Evolutionary conservation across 768 basidiomycete species (phyloP).

Genomic region (Naganishia randhawae): DNA sequence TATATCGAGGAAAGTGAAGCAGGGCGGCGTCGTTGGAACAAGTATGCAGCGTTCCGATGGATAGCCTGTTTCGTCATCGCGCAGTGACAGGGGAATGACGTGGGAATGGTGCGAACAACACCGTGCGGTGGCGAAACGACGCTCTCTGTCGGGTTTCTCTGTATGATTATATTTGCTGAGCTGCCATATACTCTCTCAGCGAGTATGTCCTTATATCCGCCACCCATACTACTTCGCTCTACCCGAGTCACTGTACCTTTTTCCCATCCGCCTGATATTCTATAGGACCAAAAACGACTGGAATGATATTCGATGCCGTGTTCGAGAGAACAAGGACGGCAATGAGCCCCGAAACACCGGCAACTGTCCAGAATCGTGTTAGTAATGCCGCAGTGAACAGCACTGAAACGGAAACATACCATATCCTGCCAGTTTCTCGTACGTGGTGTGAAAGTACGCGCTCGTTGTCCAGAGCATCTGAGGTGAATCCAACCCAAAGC

Average conservation of each 20-base stretch:
- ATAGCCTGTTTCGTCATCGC: too few relatives aligned
- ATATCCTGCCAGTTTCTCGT: slow-evolving; percentile 82
- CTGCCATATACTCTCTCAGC: too few relatives aligned
- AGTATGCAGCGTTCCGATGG: too few relatives aligned
- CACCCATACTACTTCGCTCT: background rate
- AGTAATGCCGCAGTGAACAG: background rate
- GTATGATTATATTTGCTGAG: too few relatives aligned
- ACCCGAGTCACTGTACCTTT: slow-evolving; percentile 12
- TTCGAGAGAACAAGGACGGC: background rate
- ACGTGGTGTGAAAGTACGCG: slow-evolving; percentile 83
- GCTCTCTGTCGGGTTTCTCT: too few relatives aligned
- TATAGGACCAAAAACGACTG: slow-evolving; percentile 3
- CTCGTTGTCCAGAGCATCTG: slow-evolving; percentile 70
- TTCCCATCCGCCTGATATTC: background rate
- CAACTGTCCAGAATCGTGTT: background rate
- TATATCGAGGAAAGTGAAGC: too few relatives aligned
- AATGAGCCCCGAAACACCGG: background rate
- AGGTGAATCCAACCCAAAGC: background rate
- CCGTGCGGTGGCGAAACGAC: too few relatives aligned
- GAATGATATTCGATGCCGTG: background rate
- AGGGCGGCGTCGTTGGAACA: too few relatives aligned
- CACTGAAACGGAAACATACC: slow-evolving; percentile 56
- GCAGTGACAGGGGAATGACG: too few relatives aligned
- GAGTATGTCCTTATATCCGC: too few relatives aligned
- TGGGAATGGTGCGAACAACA: too few relatives aligned